Conservation (phyloP, 192 early-diverging fungal genomes). For the Entomortierella parvispora region DNA sequence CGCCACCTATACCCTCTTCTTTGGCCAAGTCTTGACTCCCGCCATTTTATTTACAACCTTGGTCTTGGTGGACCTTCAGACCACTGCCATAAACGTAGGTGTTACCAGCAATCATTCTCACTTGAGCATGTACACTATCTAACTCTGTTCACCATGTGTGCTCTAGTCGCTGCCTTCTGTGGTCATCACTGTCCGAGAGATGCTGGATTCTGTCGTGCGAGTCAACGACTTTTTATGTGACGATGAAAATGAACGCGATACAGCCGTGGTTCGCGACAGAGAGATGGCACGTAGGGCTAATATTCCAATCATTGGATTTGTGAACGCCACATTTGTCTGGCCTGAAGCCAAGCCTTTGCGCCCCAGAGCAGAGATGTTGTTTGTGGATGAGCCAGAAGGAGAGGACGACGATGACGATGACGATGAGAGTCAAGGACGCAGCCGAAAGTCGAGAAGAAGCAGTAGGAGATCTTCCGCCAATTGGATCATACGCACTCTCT, state of each 20-base stretch:
- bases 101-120: neutral
- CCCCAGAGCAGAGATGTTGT: slow-evolving; percentile 7
- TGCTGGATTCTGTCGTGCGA: slow-evolving; percentile 35
- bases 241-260: slow-evolving; percentile 49
- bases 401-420: slow-evolving; percentile 11
- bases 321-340: slow-evolving; percentile 45
- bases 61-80: slow-evolving; percentile 43
- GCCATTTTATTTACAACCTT: slow-evolving; percentile 35
- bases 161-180: slow-evolving; percentile 27
- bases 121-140: too few species aligned
- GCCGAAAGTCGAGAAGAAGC: neutral
- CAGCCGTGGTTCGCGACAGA: slow-evolving; percentile 35
- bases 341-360: slow-evolving; percentile 17
- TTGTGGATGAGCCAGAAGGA: slow-evolving; percentile 41
- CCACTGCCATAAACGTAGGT: slow-evolving; percentile 40
- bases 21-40: slow-evolving; percentile 27
- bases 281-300: slow-evolving; percentile 47
- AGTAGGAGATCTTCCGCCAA: slow-evolving; percentile 7
- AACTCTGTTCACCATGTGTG: too few species aligned
- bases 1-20: slow-evolving; percentile 21
- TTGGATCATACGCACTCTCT: slow-evolving; percentile 43
- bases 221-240: slow-evolving; percentile 44
- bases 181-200: slow-evolving; percentile 26
- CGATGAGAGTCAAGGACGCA: neutral
- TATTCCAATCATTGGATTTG: slow-evolving; percentile 45